Evolutionary conservation across 805 yeast species (phyloP), one percentile per base, ranked within the genome.

Genomic region (Saturnispora halmiae): DNA sequence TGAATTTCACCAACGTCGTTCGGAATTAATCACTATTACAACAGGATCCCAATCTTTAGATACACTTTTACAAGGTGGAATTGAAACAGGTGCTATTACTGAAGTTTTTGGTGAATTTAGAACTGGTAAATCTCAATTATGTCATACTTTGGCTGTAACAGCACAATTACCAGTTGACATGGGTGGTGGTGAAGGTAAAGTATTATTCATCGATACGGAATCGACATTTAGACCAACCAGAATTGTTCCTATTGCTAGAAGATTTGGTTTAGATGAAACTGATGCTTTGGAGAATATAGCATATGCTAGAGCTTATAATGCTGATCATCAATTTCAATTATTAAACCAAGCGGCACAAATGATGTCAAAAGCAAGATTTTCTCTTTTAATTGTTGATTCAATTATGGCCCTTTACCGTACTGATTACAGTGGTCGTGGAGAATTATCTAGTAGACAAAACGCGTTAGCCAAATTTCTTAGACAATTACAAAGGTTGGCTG

Each of bases 121-220:
- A 66, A 92, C 98, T 2, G 98, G 98, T 34, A 92, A 92, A 59
- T 86, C 96, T 4, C 98, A 92, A 66, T 65, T 92, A 35, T 92
- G 98, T 61, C 98, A 92, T 59, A 92, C 97, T 2, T 69, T 92
- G 42, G 95, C 97, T 0, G 95, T 92, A 6, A 90, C 96, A 2
- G 90, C 97, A 60, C 98, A 90, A 61, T 67, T 92, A 42, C 97
- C 97, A 4, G 75, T 90, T 38, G 96, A 88, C 56, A 81, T 83
- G 82, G 96, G 96, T 31, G 98, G 98, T 46, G 98, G 96, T 38
- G 98, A 92, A 65, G 98, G 98, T 26, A 87, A 92, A 62, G 90
- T 96, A 60, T 67, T 92, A 41, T 92, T 84, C 58, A 88, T 92
- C 46, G 98, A 92, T 56, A 90, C 97, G 0, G 98, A 90, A 58